These are phyloP conservation scores for Psilocybe cyanescens DNA, from an alignment of 768 basidiomycete genomes.

Conservation along the genomic window DNA sequence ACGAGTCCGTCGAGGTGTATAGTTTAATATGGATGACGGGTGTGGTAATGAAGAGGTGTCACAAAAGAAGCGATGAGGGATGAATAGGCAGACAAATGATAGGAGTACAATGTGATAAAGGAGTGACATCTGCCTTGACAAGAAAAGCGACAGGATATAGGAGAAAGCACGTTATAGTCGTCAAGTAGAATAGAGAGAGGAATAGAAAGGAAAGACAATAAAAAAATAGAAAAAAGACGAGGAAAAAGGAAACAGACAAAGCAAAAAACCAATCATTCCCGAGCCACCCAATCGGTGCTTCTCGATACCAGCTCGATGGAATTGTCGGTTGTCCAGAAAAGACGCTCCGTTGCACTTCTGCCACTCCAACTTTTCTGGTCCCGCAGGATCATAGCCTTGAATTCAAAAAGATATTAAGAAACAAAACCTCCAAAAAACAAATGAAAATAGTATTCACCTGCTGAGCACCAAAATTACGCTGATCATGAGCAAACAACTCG, in stretches of 20 bases:
- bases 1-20: background rate
- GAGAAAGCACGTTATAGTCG: slow-evolving; percentile 21
- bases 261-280: slow-evolving; percentile 47
- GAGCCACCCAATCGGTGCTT: slow-evolving; percentile 85
- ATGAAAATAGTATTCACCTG: slow-evolving; percentile 61
- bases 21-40: slow-evolving; percentile 9
- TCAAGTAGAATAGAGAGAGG: slow-evolving; percentile 8
- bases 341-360: slow-evolving; percentile 85
- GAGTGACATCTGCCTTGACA: slow-evolving; percentile 12
- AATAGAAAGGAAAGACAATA: slow-evolving; percentile 7
- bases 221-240: slow-evolving; percentile 1
- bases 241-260: background rate
- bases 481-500: slow-evolving; percentile 90
- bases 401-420: slow-evolving; percentile 7
- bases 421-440: background rate
- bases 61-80: slow-evolving; percentile 8
- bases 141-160: slow-evolving; percentile 6
- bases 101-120: slow-evolving; percentile 5
- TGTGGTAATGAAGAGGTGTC: slow-evolving; percentile 12
- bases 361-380: slow-evolving; percentile 97
- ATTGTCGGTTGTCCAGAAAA: slow-evolving; percentile 94
- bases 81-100: slow-evolving; percentile 1
- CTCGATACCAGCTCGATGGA: slow-evolving; percentile 85
- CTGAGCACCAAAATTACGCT: slow-evolving; percentile 95
- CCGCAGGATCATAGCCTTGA: slow-evolving; percentile 91